Evolutionary conservation across 305 asterid genomes (phyloP).

Genomic region (Solanum hybrid): DNA sequence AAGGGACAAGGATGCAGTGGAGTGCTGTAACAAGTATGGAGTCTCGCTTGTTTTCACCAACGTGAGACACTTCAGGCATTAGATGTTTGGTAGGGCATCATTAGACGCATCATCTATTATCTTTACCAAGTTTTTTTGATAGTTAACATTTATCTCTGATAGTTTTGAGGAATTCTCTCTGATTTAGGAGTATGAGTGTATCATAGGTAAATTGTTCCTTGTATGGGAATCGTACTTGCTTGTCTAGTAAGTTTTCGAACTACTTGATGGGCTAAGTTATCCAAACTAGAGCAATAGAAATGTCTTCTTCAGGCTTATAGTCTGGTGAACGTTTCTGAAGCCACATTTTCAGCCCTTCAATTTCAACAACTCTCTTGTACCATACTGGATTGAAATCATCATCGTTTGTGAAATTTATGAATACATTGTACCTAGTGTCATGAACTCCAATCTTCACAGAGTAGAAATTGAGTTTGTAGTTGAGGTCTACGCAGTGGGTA

Average conservation of each 20-base stretch:
- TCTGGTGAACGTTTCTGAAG: background rate
- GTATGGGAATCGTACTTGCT: background rate
- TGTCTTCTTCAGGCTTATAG: background rate
- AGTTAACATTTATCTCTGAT: background rate
- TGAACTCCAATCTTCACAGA: background rate
- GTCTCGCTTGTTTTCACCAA: conserved; percentile 71
- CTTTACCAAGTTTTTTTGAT: background rate
- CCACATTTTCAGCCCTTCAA: background rate
- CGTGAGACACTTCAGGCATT: conserved; percentile 95
- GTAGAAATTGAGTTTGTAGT: background rate
- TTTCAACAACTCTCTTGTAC: background rate
- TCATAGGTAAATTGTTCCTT: background rate
- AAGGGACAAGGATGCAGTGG: conserved; percentile 74
- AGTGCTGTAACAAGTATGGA: conserved; percentile 89
- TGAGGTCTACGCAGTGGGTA: background rate
- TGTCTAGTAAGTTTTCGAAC: background rate
- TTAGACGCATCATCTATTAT: background rate
- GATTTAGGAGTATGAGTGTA: background rate
- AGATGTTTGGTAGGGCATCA: background rate
- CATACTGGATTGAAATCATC: background rate
- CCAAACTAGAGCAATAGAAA: background rate
- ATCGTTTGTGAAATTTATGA: background rate
- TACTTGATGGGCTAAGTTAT: background rate
- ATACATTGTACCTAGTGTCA: background rate
- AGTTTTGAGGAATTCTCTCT: background rate